Conservation (phyloP, 345 rosid genomes). For the Salix udensis region DNA sequence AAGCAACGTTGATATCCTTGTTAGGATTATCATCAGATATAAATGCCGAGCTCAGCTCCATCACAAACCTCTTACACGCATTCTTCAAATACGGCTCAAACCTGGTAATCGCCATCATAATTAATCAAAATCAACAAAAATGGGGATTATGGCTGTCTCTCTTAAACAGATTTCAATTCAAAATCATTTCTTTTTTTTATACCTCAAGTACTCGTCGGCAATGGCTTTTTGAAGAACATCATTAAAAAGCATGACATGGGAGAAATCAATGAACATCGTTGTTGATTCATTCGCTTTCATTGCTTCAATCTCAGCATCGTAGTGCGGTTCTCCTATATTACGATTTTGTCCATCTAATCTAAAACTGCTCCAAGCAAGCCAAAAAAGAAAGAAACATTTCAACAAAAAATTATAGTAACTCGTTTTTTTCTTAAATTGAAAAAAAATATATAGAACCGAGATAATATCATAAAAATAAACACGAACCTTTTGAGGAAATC, state of each 20-base stretch:
- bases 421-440: background rate
- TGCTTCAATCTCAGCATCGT: slow-evolving; percentile 67
- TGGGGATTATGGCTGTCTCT: background rate
- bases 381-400: background rate
- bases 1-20: slow-evolving; percentile 79
- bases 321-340: slow-evolving; percentile 46
- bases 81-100: slow-evolving; percentile 82
- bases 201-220: slow-evolving; percentile 82
- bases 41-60: slow-evolving; percentile 66
- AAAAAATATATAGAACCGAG: background rate
- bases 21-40: slow-evolving; percentile 73
- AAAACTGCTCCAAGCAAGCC: slow-evolving; percentile 40
- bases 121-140: background rate
- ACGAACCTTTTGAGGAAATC: slow-evolving; percentile 79
- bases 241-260: slow-evolving; percentile 75
- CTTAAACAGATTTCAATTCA: background rate
- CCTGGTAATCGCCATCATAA: slow-evolving; percentile 20
- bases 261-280: slow-evolving; percentile 84
- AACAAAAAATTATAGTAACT: background rate
- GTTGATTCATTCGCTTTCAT: slow-evolving; percentile 67
- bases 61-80: slow-evolving; percentile 85
- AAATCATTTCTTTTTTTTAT: background rate
- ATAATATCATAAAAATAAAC: background rate
- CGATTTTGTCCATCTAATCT: slow-evolving; percentile 34
- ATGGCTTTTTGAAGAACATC: slow-evolving; percentile 80